These are phyloP conservation scores for Fraxinus angustifolia DNA, from an alignment of 305 asterid genomes.

Conservation along the genomic window DNA sequence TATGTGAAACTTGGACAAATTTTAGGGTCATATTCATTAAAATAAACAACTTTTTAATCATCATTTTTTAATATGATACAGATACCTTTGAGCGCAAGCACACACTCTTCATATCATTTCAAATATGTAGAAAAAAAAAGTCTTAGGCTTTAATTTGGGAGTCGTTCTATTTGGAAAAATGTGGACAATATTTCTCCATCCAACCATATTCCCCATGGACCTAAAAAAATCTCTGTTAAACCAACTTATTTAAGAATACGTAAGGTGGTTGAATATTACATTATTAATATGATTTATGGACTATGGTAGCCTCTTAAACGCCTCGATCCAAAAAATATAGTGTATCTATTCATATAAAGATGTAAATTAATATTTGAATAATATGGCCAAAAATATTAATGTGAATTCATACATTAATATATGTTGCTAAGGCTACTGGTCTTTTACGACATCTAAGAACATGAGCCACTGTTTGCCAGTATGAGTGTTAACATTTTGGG, in stretches of 20 bases:
- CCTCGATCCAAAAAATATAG: background rate
- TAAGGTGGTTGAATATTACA: conserved; percentile 33
- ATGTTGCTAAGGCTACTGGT: background rate
- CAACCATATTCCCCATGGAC: background rate
- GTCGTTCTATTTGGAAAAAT: background rate
- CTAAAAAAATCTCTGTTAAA: conserved; percentile 12
- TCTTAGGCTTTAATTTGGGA: background rate
- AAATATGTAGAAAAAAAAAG: background rate
- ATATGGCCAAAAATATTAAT: background rate
- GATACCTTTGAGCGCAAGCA: too few relatives aligned
- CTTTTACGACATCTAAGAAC: background rate
- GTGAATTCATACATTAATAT: background rate
- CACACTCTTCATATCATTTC: background rate
- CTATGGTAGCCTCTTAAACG: background rate
- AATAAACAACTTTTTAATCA: background rate
- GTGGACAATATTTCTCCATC: conserved; percentile 23
- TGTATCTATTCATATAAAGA: background rate
- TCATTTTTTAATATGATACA: background rate
- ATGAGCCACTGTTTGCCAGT: background rate
- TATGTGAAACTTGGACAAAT: background rate
- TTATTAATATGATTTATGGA: conserved; percentile 22
- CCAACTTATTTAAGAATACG: conserved; percentile 10
- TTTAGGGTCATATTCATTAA: background rate
- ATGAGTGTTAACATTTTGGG: background rate
- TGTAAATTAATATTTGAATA: background rate